Percentiles rank a stretch among this genome's conserved stretches.
These are phyloP conservation scores for Botrytis byssoidea DNA, from an alignment of 2,329 filamentous ascomycete genomes.

Conservation along the genomic window DNA sequence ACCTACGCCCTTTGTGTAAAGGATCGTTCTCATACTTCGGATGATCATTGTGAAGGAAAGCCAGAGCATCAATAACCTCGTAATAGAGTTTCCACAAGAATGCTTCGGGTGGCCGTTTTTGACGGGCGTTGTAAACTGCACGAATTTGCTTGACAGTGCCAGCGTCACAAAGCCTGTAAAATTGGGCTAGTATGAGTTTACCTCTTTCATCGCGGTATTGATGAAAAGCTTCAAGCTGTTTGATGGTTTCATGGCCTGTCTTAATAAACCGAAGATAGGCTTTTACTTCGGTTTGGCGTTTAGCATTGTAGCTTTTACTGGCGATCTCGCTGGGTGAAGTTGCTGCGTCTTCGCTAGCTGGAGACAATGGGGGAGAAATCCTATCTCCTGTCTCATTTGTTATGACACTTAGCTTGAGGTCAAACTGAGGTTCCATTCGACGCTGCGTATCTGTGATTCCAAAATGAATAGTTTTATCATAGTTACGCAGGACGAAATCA, in stretches of 20 bases:
- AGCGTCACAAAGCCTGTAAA: slow-evolving; percentile 6
- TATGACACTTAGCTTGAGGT: not conserved
- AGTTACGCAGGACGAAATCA: not conserved
- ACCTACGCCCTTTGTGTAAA: not conserved
- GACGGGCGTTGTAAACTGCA: not conserved
- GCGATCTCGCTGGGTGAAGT: not conserved
- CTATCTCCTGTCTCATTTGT: not conserved
- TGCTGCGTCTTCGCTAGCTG: not conserved
- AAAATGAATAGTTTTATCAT: not conserved
- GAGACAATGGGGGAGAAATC: not conserved
- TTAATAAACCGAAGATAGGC: slow-evolving; percentile 5
- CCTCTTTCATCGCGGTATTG: not conserved
- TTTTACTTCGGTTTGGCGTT: not conserved
- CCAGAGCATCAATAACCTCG: not conserved
- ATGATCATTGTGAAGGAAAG: slow-evolving; percentile 18
- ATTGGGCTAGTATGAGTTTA: not conserved
- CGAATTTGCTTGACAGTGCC: slow-evolving; percentile 5
- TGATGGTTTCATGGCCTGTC: slow-evolving; percentile 1
- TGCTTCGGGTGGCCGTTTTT: not conserved
- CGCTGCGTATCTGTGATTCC: not conserved
- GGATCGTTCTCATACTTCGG: slow-evolving; percentile 8
- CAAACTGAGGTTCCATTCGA: not conserved
- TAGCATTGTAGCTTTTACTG: slow-evolving; percentile 1
- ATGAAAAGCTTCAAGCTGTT: slow-evolving; percentile 8
- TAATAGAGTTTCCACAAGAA: slow-evolving; percentile 10